Percentiles rank a stretch among this genome's conserved stretches.
Conservation (phyloP, 2,329 filamentous ascomycete genomes). For the Allantophomopsis cytisporea region DNA sequence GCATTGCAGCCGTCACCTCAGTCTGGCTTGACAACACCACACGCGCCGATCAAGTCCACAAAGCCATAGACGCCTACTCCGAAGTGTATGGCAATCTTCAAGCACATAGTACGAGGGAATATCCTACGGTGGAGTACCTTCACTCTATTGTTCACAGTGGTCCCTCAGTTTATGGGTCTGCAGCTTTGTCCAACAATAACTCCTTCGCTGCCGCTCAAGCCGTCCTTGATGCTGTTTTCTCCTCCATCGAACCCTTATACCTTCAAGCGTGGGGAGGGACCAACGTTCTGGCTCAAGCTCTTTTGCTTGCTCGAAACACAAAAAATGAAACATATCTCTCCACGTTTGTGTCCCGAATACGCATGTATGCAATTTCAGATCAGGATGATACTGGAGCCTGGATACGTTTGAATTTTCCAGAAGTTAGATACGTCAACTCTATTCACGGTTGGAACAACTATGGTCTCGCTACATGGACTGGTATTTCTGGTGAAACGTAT, state of each 20-base stretch:
- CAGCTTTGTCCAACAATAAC: neutral
- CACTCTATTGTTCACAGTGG: neutral
- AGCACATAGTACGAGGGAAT: neutral
- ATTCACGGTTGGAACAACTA: slow-evolving; percentile 33
- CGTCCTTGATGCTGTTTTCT: slow-evolving; percentile 13
- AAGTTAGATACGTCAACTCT: slow-evolving; percentile 30
- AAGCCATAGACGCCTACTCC: slow-evolving; percentile 3
- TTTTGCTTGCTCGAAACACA: slow-evolving; percentile 19
- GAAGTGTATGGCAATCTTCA: neutral
- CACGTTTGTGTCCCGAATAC: slow-evolving; percentile 19
- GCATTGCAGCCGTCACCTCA: slow-evolving; percentile 23
- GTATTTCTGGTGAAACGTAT: slow-evolving; percentile 28
- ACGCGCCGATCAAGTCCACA: slow-evolving; percentile 3
- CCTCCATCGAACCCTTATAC: slow-evolving; percentile 25
- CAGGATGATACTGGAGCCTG: slow-evolving; percentile 32
- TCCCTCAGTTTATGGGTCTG: neutral
- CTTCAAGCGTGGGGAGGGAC: slow-evolving; percentile 30
- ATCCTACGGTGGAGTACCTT: neutral
- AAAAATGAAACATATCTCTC: slow-evolving; percentile 13
- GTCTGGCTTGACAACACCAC: slow-evolving; percentile 12
- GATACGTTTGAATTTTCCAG: slow-evolving; percentile 29
- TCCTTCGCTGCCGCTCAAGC: neutral
- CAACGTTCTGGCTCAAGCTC: slow-evolving; percentile 26
- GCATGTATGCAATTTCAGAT: slow-evolving; percentile 31
- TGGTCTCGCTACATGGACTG: slow-evolving; percentile 27